Evolutionary conservation across 2,329 filamentous ascomycete genomes (phyloP), one percentile per base, ranked within the genome.

Genomic region (Endoconidiophora laricicola): DNA sequence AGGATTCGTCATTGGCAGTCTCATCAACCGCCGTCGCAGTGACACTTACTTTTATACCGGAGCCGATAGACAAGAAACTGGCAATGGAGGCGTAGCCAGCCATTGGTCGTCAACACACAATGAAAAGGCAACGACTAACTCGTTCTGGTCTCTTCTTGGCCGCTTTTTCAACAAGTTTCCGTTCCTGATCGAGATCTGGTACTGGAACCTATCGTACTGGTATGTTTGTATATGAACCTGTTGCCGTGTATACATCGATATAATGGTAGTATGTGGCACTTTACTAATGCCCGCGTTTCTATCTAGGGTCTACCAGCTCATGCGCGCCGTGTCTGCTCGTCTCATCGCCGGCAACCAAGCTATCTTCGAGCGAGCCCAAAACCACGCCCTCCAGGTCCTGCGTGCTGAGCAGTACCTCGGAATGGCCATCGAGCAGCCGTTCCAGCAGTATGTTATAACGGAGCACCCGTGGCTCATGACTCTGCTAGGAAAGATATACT

Each of bases 331-430:
- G 22, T 68, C 67, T 2, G 68, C 67, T 10, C 58, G 62, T 47
- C 53, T 61, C 41, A 70, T 70, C 42, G 60, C 60, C 38, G 60
- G 61, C 44, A 61, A 68, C 53, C 56, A 65, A 10, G 50, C 60
- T 29, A 57, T 68, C 48, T 68, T 68, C 55, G 54, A 59, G 18
- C 57, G 54, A 2, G 67, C 69, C 3, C 59, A 62, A 38, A 50
- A 57, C 6, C 68, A 71, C 53, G 68, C 68, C 7, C 52, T 68
- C 37, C 57, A 60, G 10, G 63, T 71, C 24, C 63, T 71, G 37
- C 46, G 46, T 7, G 37, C 68, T 7, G 69, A 71, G 53, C 49
- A 58, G 3, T 29, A 42, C 2, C 55, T 70, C 2, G 61, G 63
- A 37, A 55, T 70, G 38, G 63, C 64, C 44, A 54, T 69, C 50